Conservation (phyloP, 345 rosid genomes). For the Raphanus raphanistrum region DNA sequence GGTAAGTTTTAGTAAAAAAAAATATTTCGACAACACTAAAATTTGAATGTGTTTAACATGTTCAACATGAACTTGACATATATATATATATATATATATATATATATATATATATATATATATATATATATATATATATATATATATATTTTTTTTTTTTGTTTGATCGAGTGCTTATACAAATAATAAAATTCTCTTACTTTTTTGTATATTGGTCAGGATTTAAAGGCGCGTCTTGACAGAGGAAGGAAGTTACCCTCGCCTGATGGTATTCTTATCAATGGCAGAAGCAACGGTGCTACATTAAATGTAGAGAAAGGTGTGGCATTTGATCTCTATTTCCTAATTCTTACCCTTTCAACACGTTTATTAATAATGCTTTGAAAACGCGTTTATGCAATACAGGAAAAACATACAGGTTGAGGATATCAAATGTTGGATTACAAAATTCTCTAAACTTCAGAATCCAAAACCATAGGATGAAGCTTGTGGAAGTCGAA, state of each 20-base stretch:
- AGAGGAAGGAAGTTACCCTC: constrained; percentile 63
- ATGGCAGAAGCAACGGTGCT: constrained; percentile 77
- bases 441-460: constrained; percentile 54
- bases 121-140: too few relatives aligned
- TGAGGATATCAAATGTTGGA: constrained; percentile 65
- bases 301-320: constrained; percentile 79
- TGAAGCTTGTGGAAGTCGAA: constrained; percentile 66
- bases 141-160: too few relatives aligned
- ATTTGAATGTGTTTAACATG: neutral
- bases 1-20: constrained; percentile 40
- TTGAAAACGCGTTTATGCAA: neutral
- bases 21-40: neutral
- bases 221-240: constrained; percentile 57
- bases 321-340: constrained; percentile 20
- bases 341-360: neutral
- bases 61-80: neutral
- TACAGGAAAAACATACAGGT: constrained; percentile 51
- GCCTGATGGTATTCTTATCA: constrained; percentile 87
- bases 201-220: constrained; percentile 37
- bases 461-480: constrained; percentile 44
- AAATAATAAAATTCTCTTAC: neutral
- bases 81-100: too few relatives aligned
- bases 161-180: neutral
- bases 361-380: neutral
- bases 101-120: too few relatives aligned